These are phyloP conservation scores for Dactylonectria estremocensis DNA, from an alignment of 2,329 filamentous ascomycete species.

Conservation along the genomic window DNA sequence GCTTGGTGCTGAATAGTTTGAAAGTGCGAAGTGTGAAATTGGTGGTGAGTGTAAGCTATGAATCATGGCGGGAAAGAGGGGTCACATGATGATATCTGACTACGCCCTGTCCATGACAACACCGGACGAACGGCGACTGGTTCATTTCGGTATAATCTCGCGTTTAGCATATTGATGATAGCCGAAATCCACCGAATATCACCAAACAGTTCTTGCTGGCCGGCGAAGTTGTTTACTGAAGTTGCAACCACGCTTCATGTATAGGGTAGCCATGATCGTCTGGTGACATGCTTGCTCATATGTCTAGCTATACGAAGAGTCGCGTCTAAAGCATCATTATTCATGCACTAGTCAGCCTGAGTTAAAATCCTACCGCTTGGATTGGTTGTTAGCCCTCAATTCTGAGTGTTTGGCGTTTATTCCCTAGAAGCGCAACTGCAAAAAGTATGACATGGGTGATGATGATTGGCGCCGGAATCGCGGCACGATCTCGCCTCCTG, in stretches of 20 bases:
- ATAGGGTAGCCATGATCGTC: neutral
- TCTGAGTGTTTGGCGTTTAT: neutral
- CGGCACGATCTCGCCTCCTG: constrained; percentile 17
- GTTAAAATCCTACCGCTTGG: neutral
- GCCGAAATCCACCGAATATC: neutral
- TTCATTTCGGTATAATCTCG: neutral
- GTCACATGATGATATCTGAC: constrained; percentile 40
- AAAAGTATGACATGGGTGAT: constrained; percentile 6
- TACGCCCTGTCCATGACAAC: constrained; percentile 35
- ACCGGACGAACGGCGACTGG: neutral
- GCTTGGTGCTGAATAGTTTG: neutral
- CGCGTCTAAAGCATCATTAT: neutral
- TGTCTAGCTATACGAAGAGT: neutral
- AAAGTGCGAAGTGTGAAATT: neutral
- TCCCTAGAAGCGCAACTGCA: neutral
- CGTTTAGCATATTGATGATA: neutral
- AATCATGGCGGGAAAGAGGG: neutral
- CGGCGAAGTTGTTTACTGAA: neutral
- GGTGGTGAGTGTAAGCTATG: neutral
- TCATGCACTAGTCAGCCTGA: neutral
- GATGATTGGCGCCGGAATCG: constrained; percentile 19
- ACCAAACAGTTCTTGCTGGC: neutral
- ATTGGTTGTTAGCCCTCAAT: neutral
- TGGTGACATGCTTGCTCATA: neutral
- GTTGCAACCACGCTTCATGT: neutral